A percentile compares a stretch with the other conserved stretches of the same genome.
Conservation (phyloP, 2,329 filamentous ascomycete species). For the Sporothrix pseudoabietina region DNA sequence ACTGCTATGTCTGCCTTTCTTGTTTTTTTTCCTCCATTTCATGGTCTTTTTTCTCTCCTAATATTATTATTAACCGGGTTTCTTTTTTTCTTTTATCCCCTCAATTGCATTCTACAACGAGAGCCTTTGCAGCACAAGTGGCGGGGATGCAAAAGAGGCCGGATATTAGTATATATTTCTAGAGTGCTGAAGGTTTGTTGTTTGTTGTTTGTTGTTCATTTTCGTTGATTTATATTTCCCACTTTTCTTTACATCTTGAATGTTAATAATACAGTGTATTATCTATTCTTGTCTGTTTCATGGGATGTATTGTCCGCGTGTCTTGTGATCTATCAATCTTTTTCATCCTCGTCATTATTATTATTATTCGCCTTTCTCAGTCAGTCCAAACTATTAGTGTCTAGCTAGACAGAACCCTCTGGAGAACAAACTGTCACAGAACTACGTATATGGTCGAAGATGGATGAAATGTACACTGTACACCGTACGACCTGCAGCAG, state of each 20-base stretch:
- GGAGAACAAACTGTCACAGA: neutral
- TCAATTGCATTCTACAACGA: neutral
- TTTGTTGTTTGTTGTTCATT: neutral
- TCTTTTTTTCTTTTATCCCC: neutral
- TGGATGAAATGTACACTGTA: too few species aligned
- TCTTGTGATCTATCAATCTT: neutral
- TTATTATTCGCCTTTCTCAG: too few species aligned
- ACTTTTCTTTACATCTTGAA: neutral
- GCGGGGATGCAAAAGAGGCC: neutral
- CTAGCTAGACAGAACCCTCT: neutral
- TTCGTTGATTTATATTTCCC: too few species aligned
- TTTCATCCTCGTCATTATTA: neutral
- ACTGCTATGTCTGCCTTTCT: neutral
- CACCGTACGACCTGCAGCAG: too few species aligned
- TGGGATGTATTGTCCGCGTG: neutral
- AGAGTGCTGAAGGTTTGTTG: neutral
- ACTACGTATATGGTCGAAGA: too few species aligned
- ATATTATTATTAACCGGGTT: neutral
- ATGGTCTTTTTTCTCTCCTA: neutral
- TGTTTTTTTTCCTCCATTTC: neutral
- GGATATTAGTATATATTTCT: neutral
- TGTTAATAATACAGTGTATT: constrained; percentile 8
- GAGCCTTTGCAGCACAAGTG: neutral
- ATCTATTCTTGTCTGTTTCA: neutral
- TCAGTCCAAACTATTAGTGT: too few species aligned